Evolutionary conservation across 139 green algal species (phyloP).

Genomic region (Asterochloris erici): DNA sequence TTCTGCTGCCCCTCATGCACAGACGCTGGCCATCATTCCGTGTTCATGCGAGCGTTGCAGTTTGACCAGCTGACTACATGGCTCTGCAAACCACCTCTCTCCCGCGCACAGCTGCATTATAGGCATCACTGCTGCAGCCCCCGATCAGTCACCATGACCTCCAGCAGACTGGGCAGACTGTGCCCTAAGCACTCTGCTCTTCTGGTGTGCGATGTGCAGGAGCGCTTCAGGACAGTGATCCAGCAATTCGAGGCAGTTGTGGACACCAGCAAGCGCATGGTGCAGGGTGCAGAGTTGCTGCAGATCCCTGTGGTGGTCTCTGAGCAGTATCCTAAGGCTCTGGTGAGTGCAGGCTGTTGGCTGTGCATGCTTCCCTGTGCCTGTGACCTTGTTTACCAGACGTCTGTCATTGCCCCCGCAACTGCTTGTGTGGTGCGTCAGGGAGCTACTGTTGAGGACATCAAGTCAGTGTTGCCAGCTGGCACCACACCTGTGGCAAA

Average conservation of each 20-base stretch:
- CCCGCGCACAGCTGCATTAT: no score
- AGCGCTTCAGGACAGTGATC: constrained; percentile 71
- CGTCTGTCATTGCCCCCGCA: not conserved
- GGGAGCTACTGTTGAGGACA: not conserved
- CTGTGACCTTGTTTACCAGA: no score
- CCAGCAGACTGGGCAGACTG: not conserved
- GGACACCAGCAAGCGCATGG: constrained; percentile 55
- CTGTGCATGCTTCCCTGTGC: constrained; percentile 31
- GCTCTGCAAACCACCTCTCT: not conserved
- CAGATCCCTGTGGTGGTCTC: constrained; percentile 72
- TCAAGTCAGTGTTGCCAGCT: not conserved
- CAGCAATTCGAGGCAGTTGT: constrained; percentile 52
- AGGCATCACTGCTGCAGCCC: not conserved
- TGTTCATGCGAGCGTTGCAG: no score
- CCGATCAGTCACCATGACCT: not conserved
- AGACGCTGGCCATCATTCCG: no score
- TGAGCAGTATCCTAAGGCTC: constrained; percentile 83
- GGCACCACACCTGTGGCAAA: not conserved
- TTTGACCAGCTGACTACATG: not conserved
- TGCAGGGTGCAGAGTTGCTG: constrained; percentile 38
- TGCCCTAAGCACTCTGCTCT: constrained; percentile 18
- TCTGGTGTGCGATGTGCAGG: constrained; percentile 68
- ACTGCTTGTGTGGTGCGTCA: not conserved
- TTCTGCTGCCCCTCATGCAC: no score
- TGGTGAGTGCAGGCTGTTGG: constrained; percentile 68